Base-by-base conservation (phyloP, 805 yeast species). In the Saccharomycopsis sp. region DNA sequence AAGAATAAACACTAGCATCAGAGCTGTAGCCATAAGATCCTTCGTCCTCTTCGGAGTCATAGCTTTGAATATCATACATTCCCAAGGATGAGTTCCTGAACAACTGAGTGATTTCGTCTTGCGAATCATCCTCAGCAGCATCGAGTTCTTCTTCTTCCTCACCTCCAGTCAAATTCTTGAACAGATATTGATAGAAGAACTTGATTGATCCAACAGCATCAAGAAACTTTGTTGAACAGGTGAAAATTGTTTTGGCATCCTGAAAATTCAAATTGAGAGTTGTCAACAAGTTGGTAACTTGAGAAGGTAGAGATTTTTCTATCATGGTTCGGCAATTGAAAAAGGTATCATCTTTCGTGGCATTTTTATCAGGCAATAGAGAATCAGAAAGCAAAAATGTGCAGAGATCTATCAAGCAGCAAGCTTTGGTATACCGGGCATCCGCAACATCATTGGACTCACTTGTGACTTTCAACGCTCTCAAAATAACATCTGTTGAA, bases 11-110 rank as follows among this genome's bases (percentile, higher is more conserved):
- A 6, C 53, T 59, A 18, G 59, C 59, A 19, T 59, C 65, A 38
- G 17, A 54, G 46, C 66, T 77, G 19, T 68, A 73, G 19, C 65
- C 69, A 30, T 68, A 76, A 18, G 65, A 73, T n/a, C n/a, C n/a
- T n/a, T 65, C 74, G 6, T 71, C 78, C 9, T 73, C 80, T 25
- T 77, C 81, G 33, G 73, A 73, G 48, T 75, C 80, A 26, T 73
- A 69, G 38, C 80, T 92, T 25, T 71, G 83, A 30, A 83, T 78
- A 52, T 89, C 96, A 56, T 81, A 89, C 94, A 89, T 88, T 1
- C 96, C 96, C 30, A 89, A 65, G 0, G 96, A 84, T 0, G 96
- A 88, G 55, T 92, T 88, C 30, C 80, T 67, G 59, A 89, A 77
- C 53, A 88, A 64, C 56, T 88, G 88, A 0, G 94, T 87, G 0